phyloP scores from a whole-genome alignment of 768 basidiomycete species.

The Mycena filopes region DNA sequence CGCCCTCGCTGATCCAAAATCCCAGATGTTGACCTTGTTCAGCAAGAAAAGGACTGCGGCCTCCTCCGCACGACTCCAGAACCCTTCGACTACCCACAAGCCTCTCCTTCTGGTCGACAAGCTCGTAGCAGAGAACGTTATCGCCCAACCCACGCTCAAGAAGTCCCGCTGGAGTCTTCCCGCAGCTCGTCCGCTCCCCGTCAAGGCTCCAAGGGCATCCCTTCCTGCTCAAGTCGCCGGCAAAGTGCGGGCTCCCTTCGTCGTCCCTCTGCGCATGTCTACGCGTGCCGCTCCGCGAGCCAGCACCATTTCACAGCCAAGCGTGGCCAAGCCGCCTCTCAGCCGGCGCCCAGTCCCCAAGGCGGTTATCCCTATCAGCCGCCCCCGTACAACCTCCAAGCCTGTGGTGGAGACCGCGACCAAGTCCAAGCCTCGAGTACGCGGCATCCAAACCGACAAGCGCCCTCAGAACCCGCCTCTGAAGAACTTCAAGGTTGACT shows the following conservation, averaged over 20 bases:
- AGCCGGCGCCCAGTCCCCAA: not conserved
- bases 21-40: no score
- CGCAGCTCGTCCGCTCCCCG: not conserved
- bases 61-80: no score
- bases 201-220: not conserved
- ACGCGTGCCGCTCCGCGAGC: not conserved
- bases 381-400: no score
- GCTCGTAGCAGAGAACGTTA: not conserved
- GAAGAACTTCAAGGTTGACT: no score
- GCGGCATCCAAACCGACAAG: no score
- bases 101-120: not conserved
- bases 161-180: not conserved
- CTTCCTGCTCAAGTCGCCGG: not conserved
- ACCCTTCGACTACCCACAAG: no score
- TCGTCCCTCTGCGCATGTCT: not conserved
- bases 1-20: no score
- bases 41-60: no score
- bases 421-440: no score
- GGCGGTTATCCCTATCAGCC: no score
- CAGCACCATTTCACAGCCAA: not conserved
- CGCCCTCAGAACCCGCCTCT: no score
- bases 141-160: not conserved
- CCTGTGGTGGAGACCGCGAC: no score
- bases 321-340: not conserved
- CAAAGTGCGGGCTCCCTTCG: not conserved